A percentile compares a stretch with the other conserved stretches of the same genome.
Evolutionary conservation across 2,329 filamentous ascomycete genomes (phyloP).

Genomic region (Botryosphaeria dothidea): DNA sequence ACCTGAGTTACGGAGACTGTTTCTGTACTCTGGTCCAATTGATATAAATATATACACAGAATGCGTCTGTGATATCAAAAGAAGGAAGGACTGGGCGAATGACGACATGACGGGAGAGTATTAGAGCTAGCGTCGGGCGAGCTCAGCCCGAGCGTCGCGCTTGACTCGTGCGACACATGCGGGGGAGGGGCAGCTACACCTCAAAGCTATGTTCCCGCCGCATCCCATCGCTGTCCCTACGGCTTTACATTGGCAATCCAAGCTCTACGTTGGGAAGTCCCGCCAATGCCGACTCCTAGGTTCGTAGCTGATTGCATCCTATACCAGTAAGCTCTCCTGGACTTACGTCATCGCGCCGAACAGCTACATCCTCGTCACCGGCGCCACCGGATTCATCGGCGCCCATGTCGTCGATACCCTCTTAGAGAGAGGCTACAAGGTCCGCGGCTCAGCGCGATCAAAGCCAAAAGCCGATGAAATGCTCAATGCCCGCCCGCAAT

Average conservation of each 20-base stretch:
- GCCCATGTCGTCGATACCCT: constrained; percentile 27
- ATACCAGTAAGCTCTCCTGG: accelerated
- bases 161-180: background rate
- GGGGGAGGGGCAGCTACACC: background rate
- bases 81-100: too few species aligned
- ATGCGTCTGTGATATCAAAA: too few species aligned
- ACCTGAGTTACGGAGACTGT: too few species aligned
- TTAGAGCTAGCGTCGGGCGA: background rate
- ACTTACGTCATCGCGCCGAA: background rate
- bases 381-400: constrained; percentile 29
- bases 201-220: background rate
- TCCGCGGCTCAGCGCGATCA: constrained; percentile 23
- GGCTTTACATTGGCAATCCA: background rate
- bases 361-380: constrained; percentile 26
- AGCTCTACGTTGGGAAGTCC: background rate
- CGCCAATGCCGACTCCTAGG: background rate
- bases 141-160: background rate
- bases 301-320: background rate
- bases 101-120: background rate
- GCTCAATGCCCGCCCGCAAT: constrained; percentile 40
- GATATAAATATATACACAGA: too few species aligned
- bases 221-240: background rate
- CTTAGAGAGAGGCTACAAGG: constrained; percentile 20
- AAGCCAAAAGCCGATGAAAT: constrained; percentile 31
- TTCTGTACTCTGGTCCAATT: too few species aligned